These are phyloP conservation scores for Leptomonas pyrrhocoris DNA, from an alignment of 208 protist genomes.

Conservation along the genomic window DNA sequence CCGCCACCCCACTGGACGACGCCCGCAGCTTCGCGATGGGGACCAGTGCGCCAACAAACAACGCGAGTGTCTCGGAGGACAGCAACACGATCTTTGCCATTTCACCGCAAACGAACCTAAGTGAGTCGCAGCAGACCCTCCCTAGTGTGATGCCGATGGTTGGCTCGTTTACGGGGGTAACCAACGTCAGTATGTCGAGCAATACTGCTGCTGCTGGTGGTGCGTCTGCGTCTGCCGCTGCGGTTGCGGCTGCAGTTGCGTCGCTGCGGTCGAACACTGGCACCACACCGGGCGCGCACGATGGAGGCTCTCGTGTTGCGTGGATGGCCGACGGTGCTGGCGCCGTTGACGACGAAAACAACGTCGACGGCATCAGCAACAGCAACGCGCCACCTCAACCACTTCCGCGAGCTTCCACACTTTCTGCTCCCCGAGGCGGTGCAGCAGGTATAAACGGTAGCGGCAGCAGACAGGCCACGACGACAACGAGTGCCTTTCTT, in stretches of 20 bases:
- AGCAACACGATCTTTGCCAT: constrained; percentile 21
- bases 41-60: constrained; percentile 12
- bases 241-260: background rate
- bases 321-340: constrained; percentile 7
- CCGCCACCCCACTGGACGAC: constrained; percentile 6
- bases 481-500: background rate
- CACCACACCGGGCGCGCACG: background rate
- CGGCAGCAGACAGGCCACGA: background rate
- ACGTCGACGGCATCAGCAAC: constrained; percentile 4
- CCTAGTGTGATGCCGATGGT: constrained; percentile 9
- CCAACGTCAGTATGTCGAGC: constrained; percentile 17
- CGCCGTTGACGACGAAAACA: background rate
- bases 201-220: background rate
- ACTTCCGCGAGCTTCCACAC: background rate
- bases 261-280: background rate
- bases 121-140: constrained; percentile 22
- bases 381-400: background rate
- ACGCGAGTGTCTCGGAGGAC: constrained; percentile 18
- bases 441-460: background rate
- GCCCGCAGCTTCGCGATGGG: constrained; percentile 8
- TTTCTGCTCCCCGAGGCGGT: background rate
- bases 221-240: background rate
- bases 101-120: constrained; percentile 17
- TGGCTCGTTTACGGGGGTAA: constrained; percentile 8
- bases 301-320: background rate